Evolutionary conservation across 768 basidiomycete genomes (phyloP).

Genomic region (Crucibulum laeve): DNA sequence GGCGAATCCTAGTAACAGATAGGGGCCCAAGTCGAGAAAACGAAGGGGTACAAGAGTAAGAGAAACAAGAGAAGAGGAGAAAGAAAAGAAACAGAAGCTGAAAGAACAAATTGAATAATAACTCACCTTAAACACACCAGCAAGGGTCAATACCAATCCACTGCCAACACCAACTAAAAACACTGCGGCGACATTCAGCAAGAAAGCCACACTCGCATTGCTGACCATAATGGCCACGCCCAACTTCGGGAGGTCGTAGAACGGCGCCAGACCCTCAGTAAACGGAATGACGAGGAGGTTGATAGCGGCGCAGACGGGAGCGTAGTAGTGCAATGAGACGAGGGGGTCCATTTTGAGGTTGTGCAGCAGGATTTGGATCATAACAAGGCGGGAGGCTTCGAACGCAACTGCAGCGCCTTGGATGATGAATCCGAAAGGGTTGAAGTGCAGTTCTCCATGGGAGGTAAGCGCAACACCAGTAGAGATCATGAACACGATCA

Average conservation of each 20-base stretch:
- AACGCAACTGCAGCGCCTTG: conserved; percentile 90
- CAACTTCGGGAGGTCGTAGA: conserved; percentile 62
- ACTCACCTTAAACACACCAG: conserved; percentile 87
- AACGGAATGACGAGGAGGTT: conserved; percentile 85
- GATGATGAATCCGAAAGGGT: conserved; percentile 80
- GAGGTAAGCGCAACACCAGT: conserved; percentile 86
- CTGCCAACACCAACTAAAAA: conserved; percentile 89
- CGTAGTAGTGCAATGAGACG: conserved; percentile 93
- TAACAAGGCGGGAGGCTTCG: conserved; percentile 90
- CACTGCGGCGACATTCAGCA: conserved; percentile 89
- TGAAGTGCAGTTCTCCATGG: conserved; percentile 83
- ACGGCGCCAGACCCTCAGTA: conserved; percentile 87
- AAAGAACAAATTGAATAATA: conserved; percentile 2
- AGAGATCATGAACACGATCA: conserved; percentile 91
- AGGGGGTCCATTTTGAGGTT: conserved; percentile 98
- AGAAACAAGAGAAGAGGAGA: not conserved
- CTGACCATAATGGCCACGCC: conserved; percentile 70
- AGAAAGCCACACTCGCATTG: conserved; percentile 86
- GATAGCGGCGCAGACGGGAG: conserved; percentile 89
- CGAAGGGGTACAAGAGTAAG: not conserved
- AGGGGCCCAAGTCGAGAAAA: not conserved
- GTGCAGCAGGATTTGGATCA: conserved; percentile 93
- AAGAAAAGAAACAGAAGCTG: not conserved
- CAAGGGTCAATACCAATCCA: conserved; percentile 86
- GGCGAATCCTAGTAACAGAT: not conserved